Evolutionary conservation across 148 eudicot species (phyloP).

Genomic region (Persicaria maculosa): DNA sequence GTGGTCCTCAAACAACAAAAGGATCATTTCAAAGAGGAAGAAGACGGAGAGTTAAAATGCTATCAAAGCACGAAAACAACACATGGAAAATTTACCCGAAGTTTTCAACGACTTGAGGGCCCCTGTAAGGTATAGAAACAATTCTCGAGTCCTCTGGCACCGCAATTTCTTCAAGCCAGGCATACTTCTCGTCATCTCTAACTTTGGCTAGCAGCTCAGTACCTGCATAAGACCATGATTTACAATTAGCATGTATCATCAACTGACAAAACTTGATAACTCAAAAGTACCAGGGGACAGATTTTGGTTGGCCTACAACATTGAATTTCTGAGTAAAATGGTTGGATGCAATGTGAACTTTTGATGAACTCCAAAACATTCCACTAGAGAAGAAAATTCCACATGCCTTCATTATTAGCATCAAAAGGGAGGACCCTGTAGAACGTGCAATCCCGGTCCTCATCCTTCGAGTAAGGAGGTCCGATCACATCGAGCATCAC

Average conservation of each 20-base stretch:
- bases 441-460: slow-evolving; percentile 73
- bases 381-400: neutral
- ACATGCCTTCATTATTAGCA: slow-evolving; percentile 34
- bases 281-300: neutral
- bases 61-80: too few species aligned
- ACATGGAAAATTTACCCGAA: slow-evolving; percentile 4
- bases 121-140: slow-evolving; percentile 53
- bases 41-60: neutral
- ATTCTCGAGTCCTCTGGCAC: slow-evolving; percentile 54
- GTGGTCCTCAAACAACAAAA: too few species aligned
- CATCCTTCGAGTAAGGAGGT: slow-evolving; percentile 80
- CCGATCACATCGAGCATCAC: slow-evolving; percentile 79
- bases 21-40: too few species aligned
- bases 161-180: slow-evolving; percentile 73
- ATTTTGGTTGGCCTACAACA: neutral
- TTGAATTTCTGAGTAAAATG: neutral
- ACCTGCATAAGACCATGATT: slow-evolving; percentile 22
- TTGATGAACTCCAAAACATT: neutral
- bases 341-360: neutral
- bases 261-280: neutral
- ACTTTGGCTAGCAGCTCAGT: slow-evolving; percentile 13
- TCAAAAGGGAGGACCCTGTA: slow-evolving; percentile 37
- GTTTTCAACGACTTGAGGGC: slow-evolving; percentile 45
- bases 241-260: neutral
- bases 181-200: slow-evolving; percentile 29